Evolutionary conservation across 2,329 filamentous ascomycete species (phyloP).

Genomic region (Phialophora verrucosa): DNA sequence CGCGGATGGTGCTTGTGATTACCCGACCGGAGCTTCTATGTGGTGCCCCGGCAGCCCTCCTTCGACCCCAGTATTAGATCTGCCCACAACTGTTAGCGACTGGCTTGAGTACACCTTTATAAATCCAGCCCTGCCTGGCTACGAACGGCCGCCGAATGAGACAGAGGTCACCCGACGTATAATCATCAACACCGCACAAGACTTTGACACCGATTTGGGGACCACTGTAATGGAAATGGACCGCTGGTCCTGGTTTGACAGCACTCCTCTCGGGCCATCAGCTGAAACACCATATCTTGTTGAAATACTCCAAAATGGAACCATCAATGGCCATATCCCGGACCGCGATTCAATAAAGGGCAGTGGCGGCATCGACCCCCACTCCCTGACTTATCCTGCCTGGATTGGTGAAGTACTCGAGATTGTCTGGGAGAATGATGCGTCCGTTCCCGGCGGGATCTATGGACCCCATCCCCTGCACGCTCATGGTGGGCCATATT

Average conservation of each 20-base stretch:
- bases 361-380: slow-evolving; percentile 53
- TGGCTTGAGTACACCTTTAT: slow-evolving; percentile 41
- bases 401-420: slow-evolving; percentile 55
- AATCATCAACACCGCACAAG: slow-evolving; percentile 50
- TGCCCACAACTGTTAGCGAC: slow-evolving; percentile 26
- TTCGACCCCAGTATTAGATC: slow-evolving; percentile 37
- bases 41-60: slow-evolving; percentile 5
- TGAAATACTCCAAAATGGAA: slow-evolving; percentile 51
- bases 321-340: slow-evolving; percentile 42
- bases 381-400: slow-evolving; percentile 31
- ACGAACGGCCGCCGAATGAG: slow-evolving; percentile 36
- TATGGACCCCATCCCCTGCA: slow-evolving; percentile 54
- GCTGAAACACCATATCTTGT: slow-evolving; percentile 53
- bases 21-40: slow-evolving; percentile 5
- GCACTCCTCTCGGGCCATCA: slow-evolving; percentile 24
- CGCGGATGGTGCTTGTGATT: slow-evolving; percentile 31
- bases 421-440: slow-evolving; percentile 51
- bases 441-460: slow-evolving; percentile 41
- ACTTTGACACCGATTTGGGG: slow-evolving; percentile 35
- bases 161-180: slow-evolving; percentile 58
- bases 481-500: slow-evolving; percentile 54
- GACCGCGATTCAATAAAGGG: slow-evolving; percentile 49
- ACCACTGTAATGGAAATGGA: slow-evolving; percentile 44
- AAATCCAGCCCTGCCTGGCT: slow-evolving; percentile 31
- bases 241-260: slow-evolving; percentile 35